Percentiles rank a stretch among this genome's conserved stretches.
Conservation (phyloP, 2,329 filamentous ascomycete species). For the Xylariaceae sp. region DNA sequence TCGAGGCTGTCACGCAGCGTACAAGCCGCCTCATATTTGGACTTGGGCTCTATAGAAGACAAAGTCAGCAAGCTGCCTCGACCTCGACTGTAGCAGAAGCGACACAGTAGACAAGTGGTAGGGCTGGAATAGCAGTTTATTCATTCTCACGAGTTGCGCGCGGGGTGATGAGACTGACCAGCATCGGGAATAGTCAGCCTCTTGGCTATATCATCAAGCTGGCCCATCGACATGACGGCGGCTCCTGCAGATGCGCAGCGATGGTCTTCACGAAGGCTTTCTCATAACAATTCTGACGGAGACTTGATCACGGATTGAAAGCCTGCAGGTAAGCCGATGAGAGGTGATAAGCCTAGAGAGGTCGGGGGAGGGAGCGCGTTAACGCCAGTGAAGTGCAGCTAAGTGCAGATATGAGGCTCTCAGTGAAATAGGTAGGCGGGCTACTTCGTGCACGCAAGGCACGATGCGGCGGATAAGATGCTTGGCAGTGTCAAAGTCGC, state of each 20-base stretch:
- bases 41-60: constrained; percentile 62
- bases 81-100: neutral
- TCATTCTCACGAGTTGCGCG: neutral
- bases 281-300: constrained; percentile 8
- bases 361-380: neutral
- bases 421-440: neutral
- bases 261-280: neutral
- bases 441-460: neutral
- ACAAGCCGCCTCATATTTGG: constrained; percentile 75
- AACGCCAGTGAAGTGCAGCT: neutral
- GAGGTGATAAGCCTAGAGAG: neutral
- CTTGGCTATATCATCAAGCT: constrained; percentile 59
- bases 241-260: constrained; percentile 35
- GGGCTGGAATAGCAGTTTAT: neutral
- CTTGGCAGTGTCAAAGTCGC: neutral
- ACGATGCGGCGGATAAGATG: neutral
- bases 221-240: constrained; percentile 55
- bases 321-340: too few relatives aligned
- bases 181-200: constrained; percentile 52
- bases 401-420: neutral
- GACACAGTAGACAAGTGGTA: neutral
- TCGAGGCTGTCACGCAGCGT: constrained; percentile 90
- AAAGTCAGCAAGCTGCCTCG: constrained; percentile 5
- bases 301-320: too few relatives aligned
- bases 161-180: constrained; percentile 39